Evolutionary conservation across 164 flowering plant genomes (phyloP).

Genomic region (Brasenia schreberi): DNA sequence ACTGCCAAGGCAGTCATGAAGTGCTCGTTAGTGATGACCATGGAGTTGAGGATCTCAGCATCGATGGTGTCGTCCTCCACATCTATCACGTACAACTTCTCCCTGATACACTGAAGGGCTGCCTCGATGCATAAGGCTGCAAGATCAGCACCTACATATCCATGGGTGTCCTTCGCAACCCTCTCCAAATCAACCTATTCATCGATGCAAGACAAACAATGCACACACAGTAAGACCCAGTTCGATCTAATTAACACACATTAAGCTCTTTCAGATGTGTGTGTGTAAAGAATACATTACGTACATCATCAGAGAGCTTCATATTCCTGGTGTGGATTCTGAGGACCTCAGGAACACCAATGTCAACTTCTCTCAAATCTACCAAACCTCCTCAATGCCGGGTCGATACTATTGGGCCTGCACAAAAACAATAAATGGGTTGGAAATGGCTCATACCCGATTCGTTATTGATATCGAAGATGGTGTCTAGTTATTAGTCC

Average conservation of each 20-base stretch:
- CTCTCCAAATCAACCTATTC: slow-evolving; percentile 67
- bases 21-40: slow-evolving; percentile 80
- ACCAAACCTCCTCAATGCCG: slow-evolving; percentile 81
- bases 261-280: too few species aligned
- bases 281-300: not conserved
- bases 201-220: not conserved
- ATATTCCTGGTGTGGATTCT: slow-evolving; percentile 88
- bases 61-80: slow-evolving; percentile 76
- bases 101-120: slow-evolving; percentile 82
- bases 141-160: slow-evolving; percentile 80
- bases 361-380: slow-evolving; percentile 85
- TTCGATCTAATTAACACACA: not conserved
- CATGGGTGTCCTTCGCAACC: slow-evolving; percentile 68
- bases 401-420: slow-evolving; percentile 72
- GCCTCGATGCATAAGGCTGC: slow-evolving; percentile 85
- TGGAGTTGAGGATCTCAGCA: slow-evolving; percentile 78
- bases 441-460: too few species aligned
- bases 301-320: slow-evolving; percentile 81
- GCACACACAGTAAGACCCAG: not conserved
- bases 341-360: slow-evolving; percentile 87
- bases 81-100: slow-evolving; percentile 85
- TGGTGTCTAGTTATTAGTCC: too few species aligned
- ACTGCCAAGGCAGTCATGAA: slow-evolving; percentile 73
- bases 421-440: too few species aligned
- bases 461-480: too few species aligned